Conservation (phyloP, 352 stramenopile species). For the Elongisporangium anandrum region DNA sequence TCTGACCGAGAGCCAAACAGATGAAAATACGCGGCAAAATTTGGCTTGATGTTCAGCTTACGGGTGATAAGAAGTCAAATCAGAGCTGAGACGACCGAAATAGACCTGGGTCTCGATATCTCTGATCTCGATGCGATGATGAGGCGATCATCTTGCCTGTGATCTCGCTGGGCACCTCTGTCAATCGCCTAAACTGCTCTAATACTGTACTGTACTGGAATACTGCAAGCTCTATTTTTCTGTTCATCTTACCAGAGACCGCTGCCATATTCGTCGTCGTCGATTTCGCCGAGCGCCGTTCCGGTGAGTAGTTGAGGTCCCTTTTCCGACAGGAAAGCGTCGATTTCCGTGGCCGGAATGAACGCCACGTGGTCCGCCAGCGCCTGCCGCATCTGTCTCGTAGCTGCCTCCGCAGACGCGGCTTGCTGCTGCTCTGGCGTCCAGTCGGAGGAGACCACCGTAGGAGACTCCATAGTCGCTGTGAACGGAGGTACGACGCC, state of each 20-base stretch:
- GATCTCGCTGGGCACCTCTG: no score
- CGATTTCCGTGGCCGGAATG: constrained; percentile 46
- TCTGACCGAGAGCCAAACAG: no score
- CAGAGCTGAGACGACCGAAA: no score
- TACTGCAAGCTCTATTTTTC: background rate
- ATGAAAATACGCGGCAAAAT: no score
- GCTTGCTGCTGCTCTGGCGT: constrained; percentile 16
- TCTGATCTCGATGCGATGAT: no score
- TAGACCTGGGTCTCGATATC: no score
- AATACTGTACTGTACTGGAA: no score
- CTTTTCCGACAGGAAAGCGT: constrained; percentile 36
- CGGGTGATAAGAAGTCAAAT: no score
- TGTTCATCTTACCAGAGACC: constrained; percentile 8
- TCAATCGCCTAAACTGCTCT: no score
- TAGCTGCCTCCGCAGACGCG: constrained; percentile 8
- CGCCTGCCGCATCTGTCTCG: constrained; percentile 51
- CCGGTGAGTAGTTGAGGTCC: constrained; percentile 28
- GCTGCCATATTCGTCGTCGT: constrained; percentile 11
- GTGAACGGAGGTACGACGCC: constrained; percentile 57
- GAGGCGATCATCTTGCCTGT: no score
- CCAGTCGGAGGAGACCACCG: constrained; percentile 13
- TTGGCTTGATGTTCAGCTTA: no score
- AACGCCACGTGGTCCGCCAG: constrained; percentile 71
- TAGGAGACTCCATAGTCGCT: constrained; percentile 4
- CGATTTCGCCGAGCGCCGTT: constrained; percentile 14